These are phyloP conservation scores for Pleurotus citrinopileatus DNA, from an alignment of 768 basidiomycete species.

Conservation along the genomic window DNA sequence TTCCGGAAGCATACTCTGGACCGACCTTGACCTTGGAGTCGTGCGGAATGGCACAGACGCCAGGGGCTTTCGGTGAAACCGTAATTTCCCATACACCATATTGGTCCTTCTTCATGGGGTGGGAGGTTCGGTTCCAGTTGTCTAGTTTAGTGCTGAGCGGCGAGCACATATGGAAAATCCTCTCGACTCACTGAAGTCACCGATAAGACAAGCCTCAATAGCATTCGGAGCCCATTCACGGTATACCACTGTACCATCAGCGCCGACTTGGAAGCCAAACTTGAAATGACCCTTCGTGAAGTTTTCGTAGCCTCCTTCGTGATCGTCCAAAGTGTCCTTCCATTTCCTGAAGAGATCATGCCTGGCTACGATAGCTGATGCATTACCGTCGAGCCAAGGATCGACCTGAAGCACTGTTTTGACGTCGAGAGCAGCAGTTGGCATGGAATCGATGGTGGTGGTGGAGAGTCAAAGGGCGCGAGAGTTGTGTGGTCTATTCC, in stretches of 20 bases:
- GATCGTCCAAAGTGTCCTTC: slow-evolving; percentile 69
- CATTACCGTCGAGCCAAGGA: slow-evolving; percentile 70
- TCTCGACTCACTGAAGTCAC: slow-evolving; percentile 87
- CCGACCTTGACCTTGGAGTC: slow-evolving; percentile 92
- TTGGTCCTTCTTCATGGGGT: slow-evolving; percentile 80
- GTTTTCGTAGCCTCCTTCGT: slow-evolving; percentile 82
- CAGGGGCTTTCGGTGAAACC: slow-evolving; percentile 63
- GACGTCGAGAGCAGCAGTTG: slow-evolving; percentile 48
- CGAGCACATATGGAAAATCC: slow-evolving; percentile 10
- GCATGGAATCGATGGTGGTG: slow-evolving; percentile 29
- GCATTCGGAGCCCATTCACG: slow-evolving; percentile 98
- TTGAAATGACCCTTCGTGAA: slow-evolving; percentile 80
- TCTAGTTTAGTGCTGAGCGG: slow-evolving; percentile 43
- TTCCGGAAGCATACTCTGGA: slow-evolving; percentile 1
- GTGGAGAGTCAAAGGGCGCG: slow-evolving; percentile 15
- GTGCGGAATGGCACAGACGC: slow-evolving; percentile 84
- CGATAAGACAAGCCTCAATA: slow-evolving; percentile 77
- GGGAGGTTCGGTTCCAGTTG: slow-evolving; percentile 80
- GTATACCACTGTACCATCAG: slow-evolving; percentile 72
- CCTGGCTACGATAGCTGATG: slow-evolving; percentile 65
- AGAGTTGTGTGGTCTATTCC: not conserved
- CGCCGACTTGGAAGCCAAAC: slow-evolving; percentile 73
- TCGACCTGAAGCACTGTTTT: slow-evolving; percentile 63
- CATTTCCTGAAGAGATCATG: slow-evolving; percentile 68
- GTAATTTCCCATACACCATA: slow-evolving; percentile 91